Evolutionary conservation across 2,329 filamentous ascomycete species (phyloP).

Genomic region (Thelonectria discophora): DNA sequence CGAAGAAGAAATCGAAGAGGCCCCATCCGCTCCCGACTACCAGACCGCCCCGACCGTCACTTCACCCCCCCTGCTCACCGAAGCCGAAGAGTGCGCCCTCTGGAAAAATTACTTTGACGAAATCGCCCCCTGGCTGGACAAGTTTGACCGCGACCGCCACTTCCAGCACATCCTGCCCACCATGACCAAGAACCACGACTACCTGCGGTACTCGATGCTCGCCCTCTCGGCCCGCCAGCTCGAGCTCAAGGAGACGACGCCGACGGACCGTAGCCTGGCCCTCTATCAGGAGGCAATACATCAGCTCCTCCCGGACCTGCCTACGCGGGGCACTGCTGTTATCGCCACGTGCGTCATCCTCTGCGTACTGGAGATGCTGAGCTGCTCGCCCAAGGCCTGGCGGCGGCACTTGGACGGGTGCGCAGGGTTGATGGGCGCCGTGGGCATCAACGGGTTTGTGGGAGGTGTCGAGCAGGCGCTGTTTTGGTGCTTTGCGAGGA

Average conservation of each 20-base stretch:
- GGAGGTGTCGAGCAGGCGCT: slow-evolving; percentile 60
- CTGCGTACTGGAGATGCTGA: slow-evolving; percentile 64
- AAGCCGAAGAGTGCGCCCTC: slow-evolving; percentile 46
- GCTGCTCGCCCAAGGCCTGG: slow-evolving; percentile 58
- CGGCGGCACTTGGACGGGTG: slow-evolving; percentile 62
- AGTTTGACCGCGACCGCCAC: slow-evolving; percentile 59
- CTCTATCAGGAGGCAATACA: slow-evolving; percentile 63
- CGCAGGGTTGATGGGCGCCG: slow-evolving; percentile 58
- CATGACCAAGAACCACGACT: slow-evolving; percentile 54
- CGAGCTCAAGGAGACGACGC: slow-evolving; percentile 52
- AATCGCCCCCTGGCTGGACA: slow-evolving; percentile 59
- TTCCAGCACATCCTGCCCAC: slow-evolving; percentile 59
- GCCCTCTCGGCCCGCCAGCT: slow-evolving; percentile 62
- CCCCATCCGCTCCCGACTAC: slow-evolving; percentile 30
- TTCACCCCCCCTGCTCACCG: slow-evolving; percentile 32
- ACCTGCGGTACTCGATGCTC: slow-evolving; percentile 59
- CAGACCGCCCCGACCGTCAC: slow-evolving; percentile 18
- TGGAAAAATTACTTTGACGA: slow-evolving; percentile 56
- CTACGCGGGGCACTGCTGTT: slow-evolving; percentile 57
- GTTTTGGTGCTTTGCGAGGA: slow-evolving; percentile 64
- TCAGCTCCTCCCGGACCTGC: slow-evolving; percentile 56
- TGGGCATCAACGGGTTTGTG: slow-evolving; percentile 60
- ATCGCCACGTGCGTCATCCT: slow-evolving; percentile 63
- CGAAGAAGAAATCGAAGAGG: slow-evolving; percentile 24
- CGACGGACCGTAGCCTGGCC: slow-evolving; percentile 53